A percentile compares a stretch with the other conserved stretches of the same genome.
These are phyloP conservation scores for Perkinsus olseni DNA, from an alignment of 169 alveolate species.

Conservation along the genomic window DNA sequence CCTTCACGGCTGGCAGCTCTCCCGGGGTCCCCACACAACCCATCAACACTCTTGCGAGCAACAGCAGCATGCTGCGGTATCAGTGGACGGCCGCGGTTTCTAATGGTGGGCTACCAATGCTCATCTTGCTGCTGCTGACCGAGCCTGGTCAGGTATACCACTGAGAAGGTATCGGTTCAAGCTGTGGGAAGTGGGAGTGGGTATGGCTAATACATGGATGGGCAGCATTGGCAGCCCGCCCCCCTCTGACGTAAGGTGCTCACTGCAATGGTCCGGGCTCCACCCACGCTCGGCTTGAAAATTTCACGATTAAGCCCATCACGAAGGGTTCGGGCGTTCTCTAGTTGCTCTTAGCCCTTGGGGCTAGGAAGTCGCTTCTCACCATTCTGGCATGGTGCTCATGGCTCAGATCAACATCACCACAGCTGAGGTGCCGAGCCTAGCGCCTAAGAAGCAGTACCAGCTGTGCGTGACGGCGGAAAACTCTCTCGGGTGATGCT, in stretches of 20 bases:
- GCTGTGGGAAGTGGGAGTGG: neutral
- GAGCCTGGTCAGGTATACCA: neutral
- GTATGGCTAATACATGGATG: neutral
- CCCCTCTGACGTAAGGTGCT: neutral
- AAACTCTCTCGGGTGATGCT: neutral
- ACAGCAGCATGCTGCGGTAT: neutral
- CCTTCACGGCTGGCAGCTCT: neutral
- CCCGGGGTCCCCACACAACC: neutral
- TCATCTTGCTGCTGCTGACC: neutral
- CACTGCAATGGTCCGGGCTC: too few relatives aligned
- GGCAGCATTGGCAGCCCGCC: neutral
- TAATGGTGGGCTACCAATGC: neutral
- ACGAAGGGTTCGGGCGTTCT: too few relatives aligned
- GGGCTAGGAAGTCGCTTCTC: too few relatives aligned
- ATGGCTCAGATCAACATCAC: neutral
- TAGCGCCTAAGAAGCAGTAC: neutral
- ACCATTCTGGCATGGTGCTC: neutral
- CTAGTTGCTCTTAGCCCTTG: too few relatives aligned
- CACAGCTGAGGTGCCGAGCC: neutral
- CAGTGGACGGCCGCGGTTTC: neutral
- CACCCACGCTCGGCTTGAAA: too few relatives aligned
- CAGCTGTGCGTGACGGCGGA: neutral
- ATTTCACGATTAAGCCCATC: too few relatives aligned
- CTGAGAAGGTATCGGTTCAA: neutral
- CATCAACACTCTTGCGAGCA: neutral